phyloP scores from a whole-genome alignment of 345 rosid genomes.

The Rhizophora mangle region DNA sequence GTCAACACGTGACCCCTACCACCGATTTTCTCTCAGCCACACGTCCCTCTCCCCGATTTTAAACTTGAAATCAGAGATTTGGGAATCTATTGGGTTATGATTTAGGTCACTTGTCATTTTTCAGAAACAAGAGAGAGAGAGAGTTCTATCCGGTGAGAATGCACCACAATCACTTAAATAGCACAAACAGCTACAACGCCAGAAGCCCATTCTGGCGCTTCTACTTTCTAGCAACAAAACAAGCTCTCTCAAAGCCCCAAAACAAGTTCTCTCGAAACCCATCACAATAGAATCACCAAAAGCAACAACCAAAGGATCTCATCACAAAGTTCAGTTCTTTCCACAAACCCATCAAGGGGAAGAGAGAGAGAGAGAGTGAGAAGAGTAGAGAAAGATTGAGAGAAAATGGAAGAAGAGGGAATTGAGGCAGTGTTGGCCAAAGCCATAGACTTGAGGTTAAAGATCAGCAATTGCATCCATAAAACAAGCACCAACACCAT shows the following conservation, averaged over 20 bases:
- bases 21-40: not conserved
- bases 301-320: not conserved
- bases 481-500: conserved; percentile 21
- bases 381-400: conserved; percentile 23
- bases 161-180: conserved; percentile 21
- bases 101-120: too few relatives aligned
- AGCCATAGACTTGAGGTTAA: conserved; percentile 72
- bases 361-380: conserved; percentile 27
- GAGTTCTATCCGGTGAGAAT: conserved; percentile 11
- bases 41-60: too few relatives aligned
- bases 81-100: too few relatives aligned
- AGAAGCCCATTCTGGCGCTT: conserved; percentile 11
- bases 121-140: too few relatives aligned
- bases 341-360: not conserved
- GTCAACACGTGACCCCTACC: too few relatives aligned
- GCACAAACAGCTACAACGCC: not conserved
- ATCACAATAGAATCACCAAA: not conserved
- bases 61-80: too few relatives aligned
- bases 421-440: conserved; percentile 65
- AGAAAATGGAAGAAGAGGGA: conserved; percentile 60
- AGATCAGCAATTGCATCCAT: conserved; percentile 65
- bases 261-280: not conserved
- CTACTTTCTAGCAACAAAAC: not conserved
- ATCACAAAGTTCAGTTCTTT: not conserved
- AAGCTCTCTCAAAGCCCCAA: not conserved